phyloP scores from a whole-genome alignment of 192 early-diverging fungal species.

The Coemansia sp. region DNA sequence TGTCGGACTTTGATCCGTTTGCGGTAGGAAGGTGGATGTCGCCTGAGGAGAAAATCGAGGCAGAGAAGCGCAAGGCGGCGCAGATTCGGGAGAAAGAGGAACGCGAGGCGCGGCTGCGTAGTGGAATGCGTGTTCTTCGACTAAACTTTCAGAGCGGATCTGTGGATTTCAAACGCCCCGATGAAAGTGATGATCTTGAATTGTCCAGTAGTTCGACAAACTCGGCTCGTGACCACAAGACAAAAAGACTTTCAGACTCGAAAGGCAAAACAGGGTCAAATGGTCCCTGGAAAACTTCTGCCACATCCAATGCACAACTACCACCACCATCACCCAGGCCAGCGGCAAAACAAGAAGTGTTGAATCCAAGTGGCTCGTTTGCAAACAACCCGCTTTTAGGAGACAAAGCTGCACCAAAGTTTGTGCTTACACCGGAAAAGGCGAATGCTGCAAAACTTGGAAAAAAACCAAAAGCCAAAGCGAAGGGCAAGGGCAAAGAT shows the following conservation, averaged over 20 bases:
- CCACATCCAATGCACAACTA: no score
- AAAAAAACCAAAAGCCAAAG: conserved; percentile 10
- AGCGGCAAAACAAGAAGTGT: background rate
- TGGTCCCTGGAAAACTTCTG: background rate
- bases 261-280: background rate
- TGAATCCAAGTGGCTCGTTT: conserved; percentile 15
- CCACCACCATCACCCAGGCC: background rate
- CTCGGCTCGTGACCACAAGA: background rate
- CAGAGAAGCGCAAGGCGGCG: conserved; percentile 8
- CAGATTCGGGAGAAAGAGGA: conserved; percentile 14
- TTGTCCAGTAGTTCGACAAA: background rate
- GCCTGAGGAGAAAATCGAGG: conserved; percentile 35
- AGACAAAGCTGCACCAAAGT: conserved; percentile 24
- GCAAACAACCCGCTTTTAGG: conserved; percentile 32
- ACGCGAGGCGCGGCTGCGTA: conserved; percentile 28
- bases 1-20: conserved; percentile 40
- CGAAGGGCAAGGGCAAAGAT: background rate
- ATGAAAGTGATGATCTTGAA: background rate
- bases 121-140: conserved; percentile 45
- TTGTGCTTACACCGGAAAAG: conserved; percentile 21
- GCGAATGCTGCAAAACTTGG: background rate
- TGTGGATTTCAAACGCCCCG: conserved; percentile 15
- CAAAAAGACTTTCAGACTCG: background rate
- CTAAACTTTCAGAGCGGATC: conserved; percentile 24
- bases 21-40: conserved; percentile 49